Base-by-base conservation (phyloP, 352 stramenopile species). In the Blastocystis sp. region DNA sequence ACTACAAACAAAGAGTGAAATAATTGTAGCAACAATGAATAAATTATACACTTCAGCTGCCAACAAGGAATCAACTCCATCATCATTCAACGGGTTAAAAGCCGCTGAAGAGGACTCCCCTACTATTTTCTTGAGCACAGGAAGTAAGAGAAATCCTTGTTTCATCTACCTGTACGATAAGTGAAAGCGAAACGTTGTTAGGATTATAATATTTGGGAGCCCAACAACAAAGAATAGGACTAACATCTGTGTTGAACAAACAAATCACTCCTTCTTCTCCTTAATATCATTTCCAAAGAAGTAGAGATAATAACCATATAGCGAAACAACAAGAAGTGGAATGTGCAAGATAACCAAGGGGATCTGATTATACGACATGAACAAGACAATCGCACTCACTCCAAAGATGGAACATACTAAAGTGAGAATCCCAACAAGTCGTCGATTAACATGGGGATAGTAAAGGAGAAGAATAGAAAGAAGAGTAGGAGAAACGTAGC, bases 11-110 rank as follows among this genome's bases (percentile, higher is more conserved):
- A 84, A 84, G 13, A 84, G 24, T 35, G 44, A 69, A 40, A 69
- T 11, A 42, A 84, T 84, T 11, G 73, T 84, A 27, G 73, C 73
- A n/a, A 84, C 73, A 30, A 84, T 84, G 56, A 84, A 84, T 15
- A 84, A 57, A 68, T 84, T 84, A 17, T 84, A 84, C 11, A 84
- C 73, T 19, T 84, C 73, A 9, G 73, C 73, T 27, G 27, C 48
- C 22, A 84, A 48, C 48, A 84, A 66, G 44, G 66, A 78, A 78
- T 78, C 66, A 4, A 78, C 66, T 62, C 56, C 56, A 33, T 62
- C 56, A 62, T 62, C 56, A 33, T 33, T 62, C 19, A 62, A 62
- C 40, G 40, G 40, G 13, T 33, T 62, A 33, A 33, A 62, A 62
- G 6, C 19, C 27, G 56, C 56, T 6, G 56, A 62, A 7, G 56